Evolutionary conservation across 306 rosid species (phyloP).

Genomic region (Herpetospermum pedunculosum): DNA sequence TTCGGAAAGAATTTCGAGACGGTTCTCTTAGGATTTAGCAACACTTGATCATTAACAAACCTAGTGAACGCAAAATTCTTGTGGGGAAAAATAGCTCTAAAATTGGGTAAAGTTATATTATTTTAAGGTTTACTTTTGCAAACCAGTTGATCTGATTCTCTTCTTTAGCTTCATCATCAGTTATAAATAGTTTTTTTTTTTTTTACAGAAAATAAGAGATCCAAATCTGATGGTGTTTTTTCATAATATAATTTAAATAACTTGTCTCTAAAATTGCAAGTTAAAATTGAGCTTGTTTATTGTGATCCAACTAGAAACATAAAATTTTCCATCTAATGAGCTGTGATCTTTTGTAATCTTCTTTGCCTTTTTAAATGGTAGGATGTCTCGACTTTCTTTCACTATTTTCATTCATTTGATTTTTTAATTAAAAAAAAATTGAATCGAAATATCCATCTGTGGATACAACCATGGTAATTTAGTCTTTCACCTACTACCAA

Average conservation of each 20-base stretch:
- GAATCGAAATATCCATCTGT: neutral
- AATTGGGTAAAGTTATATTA: constrained; percentile 98
- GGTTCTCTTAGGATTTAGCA: constrained; percentile 94
- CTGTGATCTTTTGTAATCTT: neutral
- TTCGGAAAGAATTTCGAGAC: constrained; percentile 63
- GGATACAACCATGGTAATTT: no score
- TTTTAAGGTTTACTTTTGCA: no score
- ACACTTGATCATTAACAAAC: constrained; percentile 58
- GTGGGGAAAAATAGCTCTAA: constrained; percentile 87
- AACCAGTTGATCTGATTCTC: no score
- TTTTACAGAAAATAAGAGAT: neutral
- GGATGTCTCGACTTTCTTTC: neutral
- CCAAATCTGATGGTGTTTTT: neutral
- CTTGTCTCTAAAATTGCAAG: neutral
- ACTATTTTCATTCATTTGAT: neutral
- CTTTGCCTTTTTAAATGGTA: neutral
- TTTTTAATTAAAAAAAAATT: no score
- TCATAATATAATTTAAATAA: neutral
- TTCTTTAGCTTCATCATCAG: no score
- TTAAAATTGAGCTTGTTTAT: neutral
- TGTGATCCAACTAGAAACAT: neutral
- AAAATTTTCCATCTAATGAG: neutral
- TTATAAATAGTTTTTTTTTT: no score
- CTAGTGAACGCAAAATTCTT: constrained; percentile 84
- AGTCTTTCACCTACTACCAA: no score